Evolutionary conservation across 1,284 basidiomycete genomes (phyloP), one percentile per base, ranked within the genome.

Genomic region (Thelephora terrestris): DNA sequence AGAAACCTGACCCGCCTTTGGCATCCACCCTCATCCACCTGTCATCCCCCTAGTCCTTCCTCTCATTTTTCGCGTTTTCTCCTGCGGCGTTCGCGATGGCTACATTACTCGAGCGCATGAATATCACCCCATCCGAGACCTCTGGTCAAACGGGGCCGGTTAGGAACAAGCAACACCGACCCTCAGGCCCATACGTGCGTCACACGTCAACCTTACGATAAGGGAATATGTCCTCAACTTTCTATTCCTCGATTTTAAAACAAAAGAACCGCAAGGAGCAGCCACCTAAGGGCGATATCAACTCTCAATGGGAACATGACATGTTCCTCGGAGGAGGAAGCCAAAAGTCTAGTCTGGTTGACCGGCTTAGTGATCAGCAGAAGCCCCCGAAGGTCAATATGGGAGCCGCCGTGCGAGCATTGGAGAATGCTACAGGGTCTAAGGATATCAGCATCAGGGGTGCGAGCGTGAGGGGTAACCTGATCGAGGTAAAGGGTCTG

Each of bases 401-500:
- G 67, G 71, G 57, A 72, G 43, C 55, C 25, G 65, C 63, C 9
- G 64, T 62, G 43, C 76, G 47, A 74, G 79, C 53, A 66, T 71
- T 43, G 61, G 58, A 43, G 47, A 67, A 55, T 36, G 67, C 65
- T 20, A 51, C 57, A 47, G 63, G 57, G 48, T 64, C 55, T 52
- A 67, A 64, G 49, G 61, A 68, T 39, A 60, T 89, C 25, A 74
- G 71, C 17, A 91, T 91, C 63, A 85, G 85, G 63, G 89, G 89
- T 7, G 86, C 86, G 9, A 72, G 78, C 50, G 62, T 69, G 17
- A 64, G 67, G 20, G 78, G 78, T 10, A 86, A 85, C 51, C 80
- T 87, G 45, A 80, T 92, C 0, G 78, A 90, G 57, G 81, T 92
- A 14, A 71, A 78, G 7, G 85, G 85, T 6, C 66, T 92, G 24